Conservation (phyloP, 177 flowering plant genomes). For the Tripterygium wilfordii region DNA sequence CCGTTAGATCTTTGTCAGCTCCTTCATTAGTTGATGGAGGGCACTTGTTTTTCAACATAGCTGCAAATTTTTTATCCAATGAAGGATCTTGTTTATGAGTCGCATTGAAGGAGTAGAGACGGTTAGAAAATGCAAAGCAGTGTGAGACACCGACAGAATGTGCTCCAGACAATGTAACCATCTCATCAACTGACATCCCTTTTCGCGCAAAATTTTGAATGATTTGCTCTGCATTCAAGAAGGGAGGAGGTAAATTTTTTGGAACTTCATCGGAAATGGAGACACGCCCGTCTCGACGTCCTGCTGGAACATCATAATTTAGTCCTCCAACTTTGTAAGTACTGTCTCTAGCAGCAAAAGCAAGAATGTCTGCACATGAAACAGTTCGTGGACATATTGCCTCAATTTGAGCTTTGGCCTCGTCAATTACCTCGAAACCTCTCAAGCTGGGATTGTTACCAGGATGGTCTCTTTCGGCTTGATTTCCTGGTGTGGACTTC, state of each 20-base stretch:
- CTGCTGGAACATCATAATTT: no score
- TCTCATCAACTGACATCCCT: no score
- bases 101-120: no score
- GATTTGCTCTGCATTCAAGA: conserved; percentile 22
- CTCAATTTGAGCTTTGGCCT: conserved; percentile 36
- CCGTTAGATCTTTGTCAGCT: conserved; percentile 4
- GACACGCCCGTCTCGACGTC: no score
- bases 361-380: no score
- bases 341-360: no score
- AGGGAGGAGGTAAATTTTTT: conserved; percentile 25
- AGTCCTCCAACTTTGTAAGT: no score
- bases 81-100: no score
- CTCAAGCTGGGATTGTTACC: no score
- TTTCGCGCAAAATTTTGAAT: no score
- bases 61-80: conserved; percentile 22
- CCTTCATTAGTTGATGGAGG: conserved; percentile 7
- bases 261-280: conserved; percentile 7
- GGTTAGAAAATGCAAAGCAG: conserved; percentile 28
- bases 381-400: conserved; percentile 35
- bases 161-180: conserved; percentile 48
- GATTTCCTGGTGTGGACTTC: conserved; percentile 32
- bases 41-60: conserved; percentile 22
- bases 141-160: conserved; percentile 45
- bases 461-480: no score
- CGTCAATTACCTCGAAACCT: no score